These are phyloP conservation scores for Misopates orontium DNA, from an alignment of 257 asterid species.

Conservation along the genomic window DNA sequence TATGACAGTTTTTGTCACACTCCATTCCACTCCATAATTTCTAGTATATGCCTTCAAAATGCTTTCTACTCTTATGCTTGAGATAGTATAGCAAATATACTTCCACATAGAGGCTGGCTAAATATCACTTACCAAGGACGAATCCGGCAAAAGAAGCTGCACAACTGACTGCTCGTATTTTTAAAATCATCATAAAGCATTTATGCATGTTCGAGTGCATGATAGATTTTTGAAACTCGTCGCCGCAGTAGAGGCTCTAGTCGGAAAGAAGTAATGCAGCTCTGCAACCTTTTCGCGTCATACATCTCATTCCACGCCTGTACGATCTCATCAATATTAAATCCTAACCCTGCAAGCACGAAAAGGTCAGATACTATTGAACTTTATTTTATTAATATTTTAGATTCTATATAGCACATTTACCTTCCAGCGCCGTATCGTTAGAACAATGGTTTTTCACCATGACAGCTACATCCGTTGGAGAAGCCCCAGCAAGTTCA, in stretches of 20 bases:
- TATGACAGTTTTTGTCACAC: too few species aligned
- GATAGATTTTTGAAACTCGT: constrained; percentile 64
- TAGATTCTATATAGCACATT: constrained; percentile 16
- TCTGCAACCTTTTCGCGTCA: constrained; percentile 79
- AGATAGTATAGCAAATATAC: too few species aligned
- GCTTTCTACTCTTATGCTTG: too few species aligned
- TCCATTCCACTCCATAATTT: too few species aligned
- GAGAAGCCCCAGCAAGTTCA: constrained; percentile 86
- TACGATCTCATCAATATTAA: constrained; percentile 79
- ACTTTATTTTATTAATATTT: constrained; percentile 16
- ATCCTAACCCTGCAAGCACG: constrained; percentile 64
- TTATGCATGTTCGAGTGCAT: constrained; percentile 64
- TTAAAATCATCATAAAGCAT: background rate
- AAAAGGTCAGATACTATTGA: constrained; percentile 25
- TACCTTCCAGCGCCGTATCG: constrained; percentile 60
- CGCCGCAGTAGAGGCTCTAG: constrained; percentile 76
- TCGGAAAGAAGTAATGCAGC: constrained; percentile 53
- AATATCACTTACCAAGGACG: too few species aligned
- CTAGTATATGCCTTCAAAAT: too few species aligned
- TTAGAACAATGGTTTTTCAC: constrained; percentile 78
- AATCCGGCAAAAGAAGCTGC: too few species aligned
- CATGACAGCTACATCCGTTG: constrained; percentile 83
- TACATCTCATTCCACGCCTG: constrained; percentile 94
- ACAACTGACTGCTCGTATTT: too few species aligned
- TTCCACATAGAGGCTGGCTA: too few species aligned